Conservation (phyloP, 768 basidiomycete genomes). For the Russula virescens region DNA sequence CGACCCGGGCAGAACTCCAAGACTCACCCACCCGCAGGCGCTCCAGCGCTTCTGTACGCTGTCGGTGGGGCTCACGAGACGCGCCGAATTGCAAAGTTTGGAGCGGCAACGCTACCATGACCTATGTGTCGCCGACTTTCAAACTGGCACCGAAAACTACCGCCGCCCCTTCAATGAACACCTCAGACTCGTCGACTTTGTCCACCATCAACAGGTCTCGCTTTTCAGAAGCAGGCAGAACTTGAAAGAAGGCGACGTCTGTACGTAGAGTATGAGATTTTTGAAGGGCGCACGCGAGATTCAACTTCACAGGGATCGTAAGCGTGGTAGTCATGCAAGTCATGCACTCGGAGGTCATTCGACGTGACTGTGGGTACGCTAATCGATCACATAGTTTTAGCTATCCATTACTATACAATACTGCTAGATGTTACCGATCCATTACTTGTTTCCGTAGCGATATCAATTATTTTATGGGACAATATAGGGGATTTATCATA, state of each 20-base stretch:
- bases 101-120: neutral
- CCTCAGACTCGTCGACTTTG: neutral
- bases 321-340: neutral
- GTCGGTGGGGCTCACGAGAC: neutral
- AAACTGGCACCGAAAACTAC: neutral
- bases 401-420: neutral
- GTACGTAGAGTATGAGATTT: neutral
- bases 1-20: neutral
- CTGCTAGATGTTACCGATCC: neutral
- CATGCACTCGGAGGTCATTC: neutral
- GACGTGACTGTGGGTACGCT: neutral
- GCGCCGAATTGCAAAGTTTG: neutral
- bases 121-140: neutral
- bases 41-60: neutral
- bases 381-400: neutral
- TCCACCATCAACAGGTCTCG: neutral
- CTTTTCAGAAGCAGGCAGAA: neutral
- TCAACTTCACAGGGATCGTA: neutral
- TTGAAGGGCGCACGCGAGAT: neutral
- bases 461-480: neutral
- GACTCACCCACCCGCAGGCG: neutral
- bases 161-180: neutral
- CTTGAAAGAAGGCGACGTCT: conserved; percentile 5
- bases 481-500: neutral
- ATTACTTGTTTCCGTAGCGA: neutral